These are phyloP conservation scores for Metarhizium album DNA, from an alignment of 2,329 filamentous ascomycete species.

Conservation along the genomic window DNA sequence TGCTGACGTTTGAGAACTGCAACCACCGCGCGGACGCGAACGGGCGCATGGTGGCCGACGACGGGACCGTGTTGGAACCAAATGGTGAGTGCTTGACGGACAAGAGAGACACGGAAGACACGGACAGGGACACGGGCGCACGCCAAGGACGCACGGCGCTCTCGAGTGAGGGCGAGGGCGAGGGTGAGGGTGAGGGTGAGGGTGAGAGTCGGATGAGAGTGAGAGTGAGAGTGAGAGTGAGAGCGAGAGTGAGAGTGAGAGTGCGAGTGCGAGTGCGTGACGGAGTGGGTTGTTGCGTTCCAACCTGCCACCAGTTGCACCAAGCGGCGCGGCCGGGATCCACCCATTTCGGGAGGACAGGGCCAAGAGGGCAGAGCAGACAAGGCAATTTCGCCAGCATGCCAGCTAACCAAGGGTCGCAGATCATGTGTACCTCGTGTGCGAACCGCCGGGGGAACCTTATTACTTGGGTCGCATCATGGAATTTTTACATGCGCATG, in stretches of 20 bases:
- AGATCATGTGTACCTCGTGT: slow-evolving; percentile 88
- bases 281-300: slow-evolving; percentile 1
- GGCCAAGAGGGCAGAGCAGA: slow-evolving; percentile 15
- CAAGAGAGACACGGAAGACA: not conserved
- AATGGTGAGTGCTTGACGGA: slow-evolving; percentile 57
- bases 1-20: slow-evolving; percentile 76
- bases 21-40: slow-evolving; percentile 54
- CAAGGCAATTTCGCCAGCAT: slow-evolving; percentile 8
- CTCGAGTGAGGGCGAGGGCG: not conserved
- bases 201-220: no score
- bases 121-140: not conserved
- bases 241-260: no score
- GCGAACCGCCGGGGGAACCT: slow-evolving; percentile 92
- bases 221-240: not conserved
- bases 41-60: slow-evolving; percentile 75
- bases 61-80: slow-evolving; percentile 70
- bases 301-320: slow-evolving; percentile 3
- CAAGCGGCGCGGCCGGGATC: slow-evolving; percentile 7
- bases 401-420: slow-evolving; percentile 12
- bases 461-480: slow-evolving; percentile 97
- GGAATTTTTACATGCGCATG: slow-evolving; percentile 88
- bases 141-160: not conserved
- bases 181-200: not conserved
- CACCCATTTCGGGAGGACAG: slow-evolving; percentile 6
- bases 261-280: no score